Evolutionary conservation across 495 filamentous ascomycete species (phyloP).

Genomic region (Aspergillus homomorphus): DNA sequence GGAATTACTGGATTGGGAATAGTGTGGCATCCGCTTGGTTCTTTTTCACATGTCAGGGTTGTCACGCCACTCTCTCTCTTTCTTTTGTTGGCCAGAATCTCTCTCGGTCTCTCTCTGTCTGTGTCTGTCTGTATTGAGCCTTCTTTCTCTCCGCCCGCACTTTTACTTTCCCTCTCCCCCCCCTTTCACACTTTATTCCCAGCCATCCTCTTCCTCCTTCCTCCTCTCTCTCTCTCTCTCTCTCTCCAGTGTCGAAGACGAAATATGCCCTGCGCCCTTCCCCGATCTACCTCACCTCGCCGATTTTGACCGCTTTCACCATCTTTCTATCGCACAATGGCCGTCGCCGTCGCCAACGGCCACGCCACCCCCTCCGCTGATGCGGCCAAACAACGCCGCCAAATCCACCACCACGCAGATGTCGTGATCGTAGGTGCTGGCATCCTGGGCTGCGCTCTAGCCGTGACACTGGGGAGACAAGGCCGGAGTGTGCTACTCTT

Average conservation of each 20-base stretch:
- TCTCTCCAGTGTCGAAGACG: slow-evolving; percentile 6
- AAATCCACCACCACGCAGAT: slow-evolving; percentile 60
- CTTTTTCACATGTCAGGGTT: slow-evolving; percentile 5
- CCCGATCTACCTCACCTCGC: slow-evolving; percentile 6
- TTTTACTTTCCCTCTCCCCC: background rate
- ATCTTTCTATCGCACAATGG: slow-evolving; percentile 19
- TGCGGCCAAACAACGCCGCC: slow-evolving; percentile 39
- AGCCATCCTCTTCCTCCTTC: slow-evolving; percentile 15
- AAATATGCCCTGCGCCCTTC: slow-evolving; percentile 20
- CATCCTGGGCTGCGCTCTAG: slow-evolving; percentile 82
- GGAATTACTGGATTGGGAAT: background rate
- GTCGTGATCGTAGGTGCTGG: slow-evolving; percentile 89
- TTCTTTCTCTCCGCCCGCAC: background rate
- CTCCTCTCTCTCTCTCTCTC: slow-evolving; percentile 8
- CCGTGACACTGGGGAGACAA: slow-evolving; percentile 81
- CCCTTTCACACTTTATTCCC: no score
- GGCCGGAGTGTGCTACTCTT: slow-evolving; percentile 89
- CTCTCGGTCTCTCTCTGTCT: no score
- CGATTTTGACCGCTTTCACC: slow-evolving; percentile 10
- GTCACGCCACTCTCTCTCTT: slow-evolving; percentile 13
- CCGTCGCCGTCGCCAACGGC: slow-evolving; percentile 28
- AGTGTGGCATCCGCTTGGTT: background rate
- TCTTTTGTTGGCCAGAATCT: no score
- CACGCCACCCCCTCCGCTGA: slow-evolving; percentile 26
- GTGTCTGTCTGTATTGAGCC: no score